Conservation (phyloP, 495 filamentous ascomycete species). For the Chaetomidium leptoderma region DNA sequence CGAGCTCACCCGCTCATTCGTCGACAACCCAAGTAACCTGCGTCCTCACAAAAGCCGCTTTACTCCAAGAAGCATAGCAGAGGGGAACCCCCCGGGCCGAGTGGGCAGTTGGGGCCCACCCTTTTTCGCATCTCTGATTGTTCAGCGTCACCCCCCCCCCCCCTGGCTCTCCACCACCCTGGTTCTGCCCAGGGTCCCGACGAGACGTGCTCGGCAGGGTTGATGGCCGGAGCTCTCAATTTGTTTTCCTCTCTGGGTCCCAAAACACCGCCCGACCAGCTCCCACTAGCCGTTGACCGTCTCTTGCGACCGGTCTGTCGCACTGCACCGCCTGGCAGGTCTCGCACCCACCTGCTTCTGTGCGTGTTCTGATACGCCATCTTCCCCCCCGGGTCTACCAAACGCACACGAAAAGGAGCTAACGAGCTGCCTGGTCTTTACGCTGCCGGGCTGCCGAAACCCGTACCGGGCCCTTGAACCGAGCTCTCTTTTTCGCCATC, state of each 20-base stretch:
- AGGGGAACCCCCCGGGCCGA: constrained; percentile 19
- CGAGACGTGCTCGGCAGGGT: constrained; percentile 27
- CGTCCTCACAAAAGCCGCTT: constrained; percentile 5
- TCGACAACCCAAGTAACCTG: constrained; percentile 5
- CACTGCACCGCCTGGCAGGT: constrained; percentile 5
- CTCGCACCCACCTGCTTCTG: constrained; percentile 12
- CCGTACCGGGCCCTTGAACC: constrained; percentile 17
- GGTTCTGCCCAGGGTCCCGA: constrained; percentile 19
- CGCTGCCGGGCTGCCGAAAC: constrained; percentile 25
- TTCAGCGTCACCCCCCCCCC: constrained; percentile 18
- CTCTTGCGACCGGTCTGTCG: constrained; percentile 17
- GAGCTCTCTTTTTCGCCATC: constrained; percentile 21
- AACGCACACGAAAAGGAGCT: background rate
- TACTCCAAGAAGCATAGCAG: constrained; percentile 10
- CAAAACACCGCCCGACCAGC: constrained; percentile 22
- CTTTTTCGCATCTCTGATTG: constrained; percentile 28
- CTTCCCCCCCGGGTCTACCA: constrained; percentile 1
- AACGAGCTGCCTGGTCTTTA: constrained; percentile 10
- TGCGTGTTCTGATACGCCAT: constrained; percentile 1
- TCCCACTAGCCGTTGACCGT: constrained; percentile 23
- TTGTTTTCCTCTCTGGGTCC: constrained; percentile 20
- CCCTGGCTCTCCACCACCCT: constrained; percentile 28
- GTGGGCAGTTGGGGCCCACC: constrained; percentile 22
- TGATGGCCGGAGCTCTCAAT: constrained; percentile 25
- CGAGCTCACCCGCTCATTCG: constrained; percentile 13